Evolutionary conservation across 352 stramenopile species (phyloP), one percentile per base, ranked within the genome.

Genomic region (Globisporangium barbulae): DNA sequence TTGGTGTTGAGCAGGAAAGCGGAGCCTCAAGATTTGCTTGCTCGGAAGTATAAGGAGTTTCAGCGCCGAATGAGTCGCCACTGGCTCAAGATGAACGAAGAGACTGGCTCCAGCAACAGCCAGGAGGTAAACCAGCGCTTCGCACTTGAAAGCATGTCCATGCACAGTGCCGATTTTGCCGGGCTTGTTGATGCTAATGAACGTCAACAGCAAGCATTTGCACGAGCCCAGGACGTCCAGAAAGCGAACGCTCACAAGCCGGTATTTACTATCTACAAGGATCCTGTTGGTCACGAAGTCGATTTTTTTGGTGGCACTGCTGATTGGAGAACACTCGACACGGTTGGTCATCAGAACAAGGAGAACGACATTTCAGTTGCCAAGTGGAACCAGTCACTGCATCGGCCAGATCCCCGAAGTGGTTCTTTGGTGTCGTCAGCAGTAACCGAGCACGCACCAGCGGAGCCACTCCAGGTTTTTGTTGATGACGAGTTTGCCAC

Each of bases 181-280:
- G 76, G 85, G 45, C 65, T 78, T 17, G 76, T 76, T 47, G 79
- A 83, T 31, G 76, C 83, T 48, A 81, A 88, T 58, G 73, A 86
- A 52, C 81, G 80, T 57, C 79, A 88, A n/a, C 83, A 81, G 56
- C 80, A 89, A 65, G 74, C 80, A 22, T 82, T 77, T 53, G 66
- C 68, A 35, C 76, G 84, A 37, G 73, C 73, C 22, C 68, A 93
- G 60, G 78, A 76, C 41, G 75, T 88, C 50, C 78, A 86, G 54
- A 76, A 75, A 65, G 69, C 69, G 9, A 90, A 89, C 64, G 74
- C 78, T 19, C 76, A 91, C 71, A 93, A 93, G 67, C 83, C 83
- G 80, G 83, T 90, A 88, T 93, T 93, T 88, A 77, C 69, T 57
- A 74, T 93, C 53, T 93, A 91, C 62, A 81, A 93, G 71, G 83